Conservation (phyloP, 1,284 basidiomycete genomes). For the Sanghuangporus sanghuang region DNA sequence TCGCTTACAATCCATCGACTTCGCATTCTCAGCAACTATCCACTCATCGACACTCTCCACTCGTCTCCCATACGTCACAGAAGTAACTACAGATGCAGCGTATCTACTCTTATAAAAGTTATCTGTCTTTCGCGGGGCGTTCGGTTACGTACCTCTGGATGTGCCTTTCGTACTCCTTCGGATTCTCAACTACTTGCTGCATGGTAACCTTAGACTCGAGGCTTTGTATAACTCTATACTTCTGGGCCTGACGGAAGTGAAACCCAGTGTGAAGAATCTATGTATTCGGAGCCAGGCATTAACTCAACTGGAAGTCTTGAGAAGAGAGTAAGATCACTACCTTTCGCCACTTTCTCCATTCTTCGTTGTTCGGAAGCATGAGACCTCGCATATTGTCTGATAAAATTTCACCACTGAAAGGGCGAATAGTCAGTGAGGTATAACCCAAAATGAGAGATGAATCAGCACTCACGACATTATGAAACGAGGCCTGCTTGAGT, state of each 20-base stretch:
- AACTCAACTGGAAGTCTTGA: neutral
- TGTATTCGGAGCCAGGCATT: no score
- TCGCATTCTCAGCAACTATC: constrained; percentile 41
- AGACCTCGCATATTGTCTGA: constrained; percentile 44
- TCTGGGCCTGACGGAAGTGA: constrained; percentile 35
- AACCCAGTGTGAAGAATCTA: constrained; percentile 44
- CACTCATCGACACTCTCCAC: constrained; percentile 42
- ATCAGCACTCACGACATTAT: constrained; percentile 32
- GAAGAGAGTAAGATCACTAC: constrained; percentile 21
- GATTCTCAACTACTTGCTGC: constrained; percentile 37
- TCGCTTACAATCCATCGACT: constrained; percentile 38
- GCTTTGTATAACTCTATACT: constrained; percentile 45
- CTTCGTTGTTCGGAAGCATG: constrained; percentile 41
- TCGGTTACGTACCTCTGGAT: constrained; percentile 33
- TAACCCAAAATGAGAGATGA: neutral
- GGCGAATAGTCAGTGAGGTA: neutral
- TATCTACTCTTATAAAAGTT: constrained; percentile 27
- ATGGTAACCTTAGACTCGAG: constrained; percentile 43
- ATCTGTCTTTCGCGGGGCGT: neutral
- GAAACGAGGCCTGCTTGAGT: constrained; percentile 46
- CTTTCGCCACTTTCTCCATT: constrained; percentile 48
- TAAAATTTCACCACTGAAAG: constrained; percentile 39
- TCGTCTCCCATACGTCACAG: constrained; percentile 41
- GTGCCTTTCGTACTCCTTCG: constrained; percentile 37
- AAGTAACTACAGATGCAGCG: constrained; percentile 42